Base-by-base conservation (phyloP, 1,284 basidiomycete genomes). In the Dichomitus squalens region DNA sequence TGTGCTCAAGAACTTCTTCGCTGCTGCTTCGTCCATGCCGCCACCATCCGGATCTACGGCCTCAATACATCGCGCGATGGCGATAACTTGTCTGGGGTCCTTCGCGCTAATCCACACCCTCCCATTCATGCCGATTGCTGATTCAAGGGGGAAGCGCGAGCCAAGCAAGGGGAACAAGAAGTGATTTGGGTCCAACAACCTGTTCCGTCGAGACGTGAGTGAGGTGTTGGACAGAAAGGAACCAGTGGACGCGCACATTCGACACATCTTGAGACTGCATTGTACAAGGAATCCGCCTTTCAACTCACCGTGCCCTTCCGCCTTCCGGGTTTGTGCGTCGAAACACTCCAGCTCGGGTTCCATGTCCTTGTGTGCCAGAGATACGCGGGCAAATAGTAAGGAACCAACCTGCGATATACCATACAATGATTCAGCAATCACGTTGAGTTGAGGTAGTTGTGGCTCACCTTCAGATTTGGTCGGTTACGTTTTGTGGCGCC, bases 331-430 rank as follows among this genome's bases (percentile, higher is more conserved):
- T 64, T 93, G 88, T 3, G 90, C 90, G 68, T 94, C 90, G 66
- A 93, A 92, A 69, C 92, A 95, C 68, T 93, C 91, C 4, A 95
- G 76, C 66, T 95, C 92, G 1, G 92, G 92, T 52, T 95, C 92
- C 86, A 93, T 93, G 69, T 95, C 92, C 67, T 90, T 92, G 67
- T 93, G 90, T 14, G 93, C 92, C 23, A 94, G 74, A 9, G 90
- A 92, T 31, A 95, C 86, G 41, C 92, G 85, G 1, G 90, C 91
- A 71, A 93, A 95, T 1, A 95, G 79, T 38, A 94, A 73, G 7
- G 86, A 82, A 34, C 93, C 92, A 47, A 95, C 84, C 92, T 95
- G 63, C 2, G 48, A 12, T 12, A 35, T 14, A n/a, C 7, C 21
- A 34, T 31, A 49, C n/a, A 38, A 25, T 47, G 39, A 50, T 16